Conservation (phyloP, 768 basidiomycete species). For the Albatrellus ellisii region DNA sequence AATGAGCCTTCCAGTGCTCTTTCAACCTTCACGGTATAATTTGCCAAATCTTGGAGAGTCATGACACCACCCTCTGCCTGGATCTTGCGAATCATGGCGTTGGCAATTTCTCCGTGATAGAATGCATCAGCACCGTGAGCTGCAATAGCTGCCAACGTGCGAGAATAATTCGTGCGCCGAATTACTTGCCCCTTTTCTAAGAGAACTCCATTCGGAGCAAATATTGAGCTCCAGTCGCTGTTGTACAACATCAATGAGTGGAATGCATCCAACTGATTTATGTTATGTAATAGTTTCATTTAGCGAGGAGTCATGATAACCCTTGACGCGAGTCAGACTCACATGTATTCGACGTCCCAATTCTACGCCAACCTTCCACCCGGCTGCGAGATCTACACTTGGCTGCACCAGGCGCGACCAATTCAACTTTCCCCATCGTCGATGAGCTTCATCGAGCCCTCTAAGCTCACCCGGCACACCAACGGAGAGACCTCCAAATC, state of each 20-base stretch:
- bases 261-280: constrained; percentile 23
- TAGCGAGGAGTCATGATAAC: too few relatives aligned
- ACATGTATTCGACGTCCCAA: constrained; percentile 63
- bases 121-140: constrained; percentile 68
- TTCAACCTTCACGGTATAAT: constrained; percentile 54
- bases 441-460: constrained; percentile 76
- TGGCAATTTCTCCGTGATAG: constrained; percentile 82
- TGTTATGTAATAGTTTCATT: constrained; percentile 1
- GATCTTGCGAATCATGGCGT: constrained; percentile 63
- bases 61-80: constrained; percentile 67
- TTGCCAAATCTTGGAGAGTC: constrained; percentile 56
- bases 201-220: constrained; percentile 64
- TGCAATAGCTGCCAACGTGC: constrained; percentile 64
- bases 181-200: constrained; percentile 67
- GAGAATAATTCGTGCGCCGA: constrained; percentile 58
- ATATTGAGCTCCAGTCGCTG: constrained; percentile 72
- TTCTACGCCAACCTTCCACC: constrained; percentile 72
- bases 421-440: constrained; percentile 65
- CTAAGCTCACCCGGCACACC: constrained; percentile 86
- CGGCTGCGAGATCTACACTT: constrained; percentile 56
- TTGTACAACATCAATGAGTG: constrained; percentile 45
- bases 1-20: constrained; percentile 73
- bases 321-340: constrained; percentile 14
- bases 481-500: constrained; percentile 73
- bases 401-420: constrained; percentile 76